Evolutionary conservation across 768 basidiomycete species (phyloP), one percentile per base, ranked within the genome.

Genomic region (Atractiella rhizophila): DNA sequence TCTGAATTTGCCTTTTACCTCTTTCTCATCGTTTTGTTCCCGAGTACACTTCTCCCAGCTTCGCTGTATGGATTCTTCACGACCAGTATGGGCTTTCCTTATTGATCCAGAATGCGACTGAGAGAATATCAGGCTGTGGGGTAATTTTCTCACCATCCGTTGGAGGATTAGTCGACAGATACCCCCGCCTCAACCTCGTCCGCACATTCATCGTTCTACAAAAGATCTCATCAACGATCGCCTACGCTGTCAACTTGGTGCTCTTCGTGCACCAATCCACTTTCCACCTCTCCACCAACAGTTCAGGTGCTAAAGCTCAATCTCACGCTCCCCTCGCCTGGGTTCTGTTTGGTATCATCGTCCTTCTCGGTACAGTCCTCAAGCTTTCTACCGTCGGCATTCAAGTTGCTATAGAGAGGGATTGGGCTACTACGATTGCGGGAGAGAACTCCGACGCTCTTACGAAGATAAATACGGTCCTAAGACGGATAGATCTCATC

Each of bases 401-500:
- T 26, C 58, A 63, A 0, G 60, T 68, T 1, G 62, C 64, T 1
- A 57, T 69, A 19, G 64, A 69, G 47, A 53, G 67, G 11, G 68
- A 70, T 42, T 70, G 68, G 68, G 64, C 62, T 0, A 60, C 62
- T 0, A 54, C 58, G 12, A 65, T 68, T 38, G 58, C 64, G 0
- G 50, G 53, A 2, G 60, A 55, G 0, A 58, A 58, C 20, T 54
- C 59, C 1, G 48, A 43, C 1, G 45, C 47, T 2, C 57, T 69
- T 8, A 63, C 64, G 1, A 57, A 47, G 15, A 50, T 69, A 19
- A 69, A 69, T 47, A 63, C 65, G 4, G 47, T 46, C 35, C 43
- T 59, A 4, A 55, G 58, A 2, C 49, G 56, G 4, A 48, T 56
- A 16, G 64, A 70, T 47, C 58, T 70, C 0, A 49, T 65, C 4